Percentiles rank a stretch among this genome's conserved stretches.
Conservation (phyloP, 495 filamentous ascomycete genomes). For the Venustampulla echinocandica region DNA sequence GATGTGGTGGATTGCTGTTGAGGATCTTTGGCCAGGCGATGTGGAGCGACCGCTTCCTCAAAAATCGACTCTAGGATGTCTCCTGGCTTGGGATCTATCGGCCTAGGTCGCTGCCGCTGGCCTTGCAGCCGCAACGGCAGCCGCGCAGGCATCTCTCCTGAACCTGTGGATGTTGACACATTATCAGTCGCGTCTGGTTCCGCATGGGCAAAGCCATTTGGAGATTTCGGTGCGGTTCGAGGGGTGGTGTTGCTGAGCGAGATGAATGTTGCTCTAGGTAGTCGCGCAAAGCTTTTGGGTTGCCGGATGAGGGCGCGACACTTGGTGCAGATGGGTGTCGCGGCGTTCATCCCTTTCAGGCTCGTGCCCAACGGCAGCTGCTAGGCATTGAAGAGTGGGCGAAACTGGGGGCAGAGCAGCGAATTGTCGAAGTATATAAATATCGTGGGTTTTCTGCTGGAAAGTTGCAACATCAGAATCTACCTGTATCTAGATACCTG, state of each 20-base stretch:
- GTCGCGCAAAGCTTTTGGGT: constrained; percentile 8
- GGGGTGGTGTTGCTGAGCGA: constrained; percentile 13
- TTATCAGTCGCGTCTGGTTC: not conserved
- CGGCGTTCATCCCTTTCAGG: constrained; percentile 16
- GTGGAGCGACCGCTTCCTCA: constrained; percentile 7
- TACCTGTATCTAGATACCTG: too few relatives aligned
- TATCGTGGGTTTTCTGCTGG: too few relatives aligned
- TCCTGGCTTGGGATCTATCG: not conserved
- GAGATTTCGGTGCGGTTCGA: not conserved
- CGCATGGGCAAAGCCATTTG: not conserved
- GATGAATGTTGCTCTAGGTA: constrained; percentile 18
- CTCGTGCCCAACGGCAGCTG: too few relatives aligned
- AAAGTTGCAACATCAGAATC: too few relatives aligned
- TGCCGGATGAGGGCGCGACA: constrained; percentile 12
- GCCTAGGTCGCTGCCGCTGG: not conserved
- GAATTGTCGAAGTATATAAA: too few relatives aligned
- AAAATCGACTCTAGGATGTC: constrained; percentile 21
- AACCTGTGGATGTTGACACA: not conserved
- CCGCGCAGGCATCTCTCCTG: too few relatives aligned
- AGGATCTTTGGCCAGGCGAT: not conserved
- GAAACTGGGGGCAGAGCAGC: too few relatives aligned
- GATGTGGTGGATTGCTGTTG: not conserved
- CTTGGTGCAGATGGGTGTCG: constrained; percentile 13
- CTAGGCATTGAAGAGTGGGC: too few relatives aligned
- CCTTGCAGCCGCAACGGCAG: not conserved